Evolutionary conservation across 768 basidiomycete species (phyloP), one percentile per base, ranked within the genome.

Genomic region (Tricholoma terreum): DNA sequence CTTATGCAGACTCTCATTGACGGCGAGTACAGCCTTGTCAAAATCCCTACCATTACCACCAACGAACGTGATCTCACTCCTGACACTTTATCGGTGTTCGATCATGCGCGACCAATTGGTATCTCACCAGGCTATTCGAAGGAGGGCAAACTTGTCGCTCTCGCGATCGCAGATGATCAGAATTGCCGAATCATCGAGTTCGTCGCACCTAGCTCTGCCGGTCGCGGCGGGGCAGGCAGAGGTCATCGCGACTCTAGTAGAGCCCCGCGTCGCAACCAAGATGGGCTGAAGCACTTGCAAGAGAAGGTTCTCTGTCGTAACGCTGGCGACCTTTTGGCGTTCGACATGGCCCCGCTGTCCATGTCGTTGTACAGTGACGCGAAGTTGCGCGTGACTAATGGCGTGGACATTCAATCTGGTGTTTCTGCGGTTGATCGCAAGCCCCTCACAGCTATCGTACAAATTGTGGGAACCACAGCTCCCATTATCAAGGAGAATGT

Each of bases 321-420:
- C 1, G 67, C 66, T 7, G 77, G 77, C 46, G 75, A 77, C 12
- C 64, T 84, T 43, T 79, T 76, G 46, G 82, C 80, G 0, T 86
- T 88, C 62, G 80, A 84, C 63, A 73, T 85, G 61, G 81, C 65
- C 1, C 76, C 75, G 0, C 65, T 86, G 14, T 73, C 79, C 0
- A 73, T 85, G 66, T 73, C 78, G 0, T 71, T 88, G 5, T 79
- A 75, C 61, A 61, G 58, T 34, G 75, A 80, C 36, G 67, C 76
- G 42, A 63, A 66, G 1, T 60, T 86, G 21, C 75, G 75, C 36
- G 61, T 87, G 42, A 64, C 68, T 6, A 75, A 78, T 30, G 84
- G 75, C n/a, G 66, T 86, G 36, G 84, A 87, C 62, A 76, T 88
- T 19, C 84, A 86, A 60, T 81, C 80, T 4, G 78, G 73, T 2